Percentiles rank a stretch among this genome's conserved stretches.
These are phyloP conservation scores for Urochloa ruziziensis DNA, from an alignment of 176 grass and related monocot genomes.

Conservation along the genomic window DNA sequence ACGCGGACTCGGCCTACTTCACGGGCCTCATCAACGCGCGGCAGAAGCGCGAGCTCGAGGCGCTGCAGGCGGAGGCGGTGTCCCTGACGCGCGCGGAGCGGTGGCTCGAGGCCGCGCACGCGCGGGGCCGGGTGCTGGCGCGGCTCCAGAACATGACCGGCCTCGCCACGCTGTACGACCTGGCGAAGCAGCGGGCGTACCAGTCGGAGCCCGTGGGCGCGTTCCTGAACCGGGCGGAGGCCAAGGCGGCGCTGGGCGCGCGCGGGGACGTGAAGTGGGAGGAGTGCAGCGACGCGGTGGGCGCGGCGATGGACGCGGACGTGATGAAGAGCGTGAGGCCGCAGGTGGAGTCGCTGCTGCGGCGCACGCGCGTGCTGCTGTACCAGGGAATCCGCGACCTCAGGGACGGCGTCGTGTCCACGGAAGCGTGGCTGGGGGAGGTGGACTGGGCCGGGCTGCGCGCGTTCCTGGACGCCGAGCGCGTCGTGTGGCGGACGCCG, in stretches of 20 bases:
- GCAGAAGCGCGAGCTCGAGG: not conserved
- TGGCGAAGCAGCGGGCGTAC: not conserved
- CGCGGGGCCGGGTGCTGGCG: not conserved
- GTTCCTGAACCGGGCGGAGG: not conserved
- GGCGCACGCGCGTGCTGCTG: not conserved
- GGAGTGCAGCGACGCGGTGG: not conserved
- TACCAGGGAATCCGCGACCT: not conserved
- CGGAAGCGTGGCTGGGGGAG: not conserved
- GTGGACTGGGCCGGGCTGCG: not conserved
- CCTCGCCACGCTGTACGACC: not conserved
- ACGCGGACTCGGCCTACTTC: constrained; percentile 45
- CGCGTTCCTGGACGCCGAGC: not conserved
- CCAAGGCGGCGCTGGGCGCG: not conserved
- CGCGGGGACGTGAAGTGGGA: not conserved
- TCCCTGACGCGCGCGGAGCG: not conserved
- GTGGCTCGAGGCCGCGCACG: not conserved
- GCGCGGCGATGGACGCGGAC: not conserved
- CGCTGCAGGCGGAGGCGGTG: not conserved
- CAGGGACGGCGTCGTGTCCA: not conserved
- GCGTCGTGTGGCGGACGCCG: not conserved
- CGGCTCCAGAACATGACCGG: not conserved
- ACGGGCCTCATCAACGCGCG: constrained; percentile 30
- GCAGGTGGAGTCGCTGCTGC: not conserved
- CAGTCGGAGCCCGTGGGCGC: not conserved
- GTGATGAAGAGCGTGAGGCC: not conserved